Evolutionary conservation across 2,329 filamentous ascomycete genomes (phyloP), one percentile per base, ranked within the genome.

Genomic region (Fusarium euwallaceae): DNA sequence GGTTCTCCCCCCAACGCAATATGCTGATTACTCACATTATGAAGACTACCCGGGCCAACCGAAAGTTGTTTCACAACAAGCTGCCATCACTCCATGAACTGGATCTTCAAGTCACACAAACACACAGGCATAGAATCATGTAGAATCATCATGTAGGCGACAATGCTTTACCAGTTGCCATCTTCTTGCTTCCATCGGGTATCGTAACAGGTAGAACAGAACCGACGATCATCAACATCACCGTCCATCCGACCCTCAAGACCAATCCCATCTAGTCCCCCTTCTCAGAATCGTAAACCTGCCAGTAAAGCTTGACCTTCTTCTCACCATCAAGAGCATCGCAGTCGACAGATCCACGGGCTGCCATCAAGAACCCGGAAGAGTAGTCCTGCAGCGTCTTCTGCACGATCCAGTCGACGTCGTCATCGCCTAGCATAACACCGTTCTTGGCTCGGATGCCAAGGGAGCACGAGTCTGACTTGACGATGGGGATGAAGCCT

Each of bases 381-480:
- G 74, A 76, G 61, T 70, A 74, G n/a, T 72, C 61, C 16, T 64
- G 43, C 34, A 76, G 56, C 24, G 74, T 66, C 64, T 72, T 64
- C 14, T 72, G 51, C 43, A 76, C 55, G 20, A 76, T 67, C 59
- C 56, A 72, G 20, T 72, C 65, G 6, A 76, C 64, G 10, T 76
- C 74, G 6, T 69, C 71, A 11, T 76, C 66, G 7, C 74, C 74
- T 14, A 76, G 29, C 20, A 48, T 63, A 7, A 74, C n/a, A 27
- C 34, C 72, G 48, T 56, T 62, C 22, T 64, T 61, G 17, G 80
- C 75, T 51, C 79, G 74, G 45, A 81, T 76, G 27, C 75, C 73
- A 39, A 81, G 72, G 9, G 75, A 66, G 68, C 80, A 81, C 17
- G 76, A 76, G n/a, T 67, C 74, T 6, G 72, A 71, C 37, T 74